Base-by-base conservation (phyloP, 2,329 filamentous ascomycete genomes). In the Didymella sp. region DNA sequence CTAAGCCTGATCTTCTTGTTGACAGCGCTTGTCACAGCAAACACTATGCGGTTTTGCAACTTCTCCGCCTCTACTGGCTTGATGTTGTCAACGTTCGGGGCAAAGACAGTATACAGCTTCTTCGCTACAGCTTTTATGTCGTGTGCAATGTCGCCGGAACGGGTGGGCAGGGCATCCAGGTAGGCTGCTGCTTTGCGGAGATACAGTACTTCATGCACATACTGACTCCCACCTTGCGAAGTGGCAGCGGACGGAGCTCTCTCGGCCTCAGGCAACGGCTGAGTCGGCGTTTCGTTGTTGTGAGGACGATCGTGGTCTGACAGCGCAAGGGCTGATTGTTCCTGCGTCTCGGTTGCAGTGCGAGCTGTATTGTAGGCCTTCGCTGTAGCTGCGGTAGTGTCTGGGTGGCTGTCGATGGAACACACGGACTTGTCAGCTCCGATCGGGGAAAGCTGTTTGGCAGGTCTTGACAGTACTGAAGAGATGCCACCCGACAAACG, bases 21-120 rank as follows among this genome's bases (percentile, higher is more conserved):
- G 48, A 72, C 22, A 35, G 66, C 68, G 8, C 45, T 60, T 17
- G 58, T 48, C 3, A 71, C 44, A 7, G 72, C 69, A 37, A 64
- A 61, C 8, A 57, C 58, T 15, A 62, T 69, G 6, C 64, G 61
- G 25, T 45, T 30, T 44, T 63, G 66, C 15, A 70, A 44, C 2
- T 45, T 50, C 8, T 68, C 63, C 2, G 56, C 48, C 6, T 55
- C 60, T n/a, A 49, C 54, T 2, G 45, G 30, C 8, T 38, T 45
- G 0, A 59, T 30, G 15, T 62, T 51, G 9, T 27, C 33, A 7
- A 17, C 1, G 2, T 50, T 12, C 9, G 52, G 45, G n/a, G 49
- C 17, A 21, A 67, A 66, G 12, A 60, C 43, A 24, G 21, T 40
- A 5, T 49, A 59, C 7, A 73, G 44, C 58, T 70, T 72, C 17